phyloP scores from a whole-genome alignment of 441 rosid genomes.

The Kokia cookei region DNA sequence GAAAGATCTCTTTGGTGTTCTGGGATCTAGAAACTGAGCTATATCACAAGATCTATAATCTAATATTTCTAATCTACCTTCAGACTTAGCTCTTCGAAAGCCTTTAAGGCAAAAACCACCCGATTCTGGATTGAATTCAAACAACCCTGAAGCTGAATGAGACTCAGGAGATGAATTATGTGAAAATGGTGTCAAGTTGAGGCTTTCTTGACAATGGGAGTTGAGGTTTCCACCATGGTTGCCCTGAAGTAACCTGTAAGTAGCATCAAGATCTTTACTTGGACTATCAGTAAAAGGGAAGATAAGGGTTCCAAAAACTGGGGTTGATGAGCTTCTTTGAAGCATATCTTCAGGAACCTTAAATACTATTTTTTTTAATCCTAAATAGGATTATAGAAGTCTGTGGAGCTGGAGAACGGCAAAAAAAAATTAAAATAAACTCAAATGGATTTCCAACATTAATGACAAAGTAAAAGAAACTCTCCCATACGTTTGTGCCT shows the following conservation, averaged over 20 bases:
- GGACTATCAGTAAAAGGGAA: constrained; percentile 16
- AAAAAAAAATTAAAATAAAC: not conserved
- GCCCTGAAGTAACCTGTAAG: constrained; percentile 3
- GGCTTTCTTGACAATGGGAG: not conserved
- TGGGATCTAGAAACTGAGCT: constrained; percentile 9
- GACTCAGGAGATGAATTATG: constrained; percentile 8
- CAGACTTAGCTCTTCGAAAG: constrained; percentile 23
- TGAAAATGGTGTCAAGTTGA: constrained; percentile 6
- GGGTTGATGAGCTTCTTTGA: constrained; percentile 21
- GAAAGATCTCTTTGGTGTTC: constrained; percentile 8
- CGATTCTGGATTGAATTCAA: constrained; percentile 8
- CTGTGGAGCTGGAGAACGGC: not conserved
- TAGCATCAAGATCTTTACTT: constrained; percentile 11
- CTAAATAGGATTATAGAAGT: not conserved
- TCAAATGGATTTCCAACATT: not conserved
- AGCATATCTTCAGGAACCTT: constrained; percentile 12
- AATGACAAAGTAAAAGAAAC: not conserved
- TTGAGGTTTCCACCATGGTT: not conserved
- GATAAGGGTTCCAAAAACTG: constrained; percentile 9
- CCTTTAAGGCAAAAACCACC: not conserved
- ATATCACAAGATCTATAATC: constrained; percentile 2
- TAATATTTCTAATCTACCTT: constrained; percentile 22
- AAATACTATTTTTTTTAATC: not conserved
- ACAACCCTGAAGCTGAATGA: constrained; percentile 1
- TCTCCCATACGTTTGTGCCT: not conserved